A percentile compares a stretch with the other conserved stretches of the same genome.
Conservation (phyloP, 805 yeast species). For the Cyberlindnera euphorbiiphila region DNA sequence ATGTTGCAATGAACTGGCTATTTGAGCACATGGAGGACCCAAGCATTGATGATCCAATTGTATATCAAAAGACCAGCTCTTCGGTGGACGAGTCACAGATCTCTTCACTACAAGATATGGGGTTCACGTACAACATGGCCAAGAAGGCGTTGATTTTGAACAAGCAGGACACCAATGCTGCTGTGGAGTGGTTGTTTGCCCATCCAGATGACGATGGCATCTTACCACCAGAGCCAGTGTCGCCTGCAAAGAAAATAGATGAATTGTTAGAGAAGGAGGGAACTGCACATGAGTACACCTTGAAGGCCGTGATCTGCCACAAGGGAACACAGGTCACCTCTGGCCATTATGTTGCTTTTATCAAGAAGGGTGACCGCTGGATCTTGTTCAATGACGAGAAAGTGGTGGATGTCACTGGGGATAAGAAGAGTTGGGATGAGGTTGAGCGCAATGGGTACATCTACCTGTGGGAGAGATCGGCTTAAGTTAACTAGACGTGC, state of each 20-base stretch:
- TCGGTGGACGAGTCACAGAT: slow-evolving; percentile 38
- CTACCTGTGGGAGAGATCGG: slow-evolving; percentile 33
- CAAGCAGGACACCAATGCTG: slow-evolving; percentile 59
- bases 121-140: slow-evolving; percentile 64
- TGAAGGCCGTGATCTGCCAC: slow-evolving; percentile 73
- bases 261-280: slow-evolving; percentile 6
- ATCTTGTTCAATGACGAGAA: slow-evolving; percentile 82
- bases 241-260: slow-evolving; percentile 10
- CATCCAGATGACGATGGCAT: slow-evolving; percentile 77
- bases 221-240: slow-evolving; percentile 30
- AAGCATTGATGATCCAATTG: slow-evolving; percentile 54
- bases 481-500: no score
- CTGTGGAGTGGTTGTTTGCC: slow-evolving; percentile 88
- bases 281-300: slow-evolving; percentile 33
- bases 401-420: slow-evolving; percentile 56
- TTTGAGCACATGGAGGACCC: slow-evolving; percentile 85
- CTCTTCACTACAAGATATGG: slow-evolving; percentile 63
- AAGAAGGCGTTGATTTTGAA: slow-evolving; percentile 64
- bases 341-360: slow-evolving; percentile 83
- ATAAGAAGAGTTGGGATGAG: slow-evolving; percentile 27
- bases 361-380: slow-evolving; percentile 55
- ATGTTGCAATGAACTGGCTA: slow-evolving; percentile 86
- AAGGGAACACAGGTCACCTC: slow-evolving; percentile 84
- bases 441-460: slow-evolving; percentile 44
- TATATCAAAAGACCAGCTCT: slow-evolving; percentile 9